A percentile compares a stretch with the other conserved stretches of the same genome.
These are phyloP conservation scores for Xylariaceae sp. DNA, from an alignment of 2,329 filamentous ascomycete species.

Conservation along the genomic window DNA sequence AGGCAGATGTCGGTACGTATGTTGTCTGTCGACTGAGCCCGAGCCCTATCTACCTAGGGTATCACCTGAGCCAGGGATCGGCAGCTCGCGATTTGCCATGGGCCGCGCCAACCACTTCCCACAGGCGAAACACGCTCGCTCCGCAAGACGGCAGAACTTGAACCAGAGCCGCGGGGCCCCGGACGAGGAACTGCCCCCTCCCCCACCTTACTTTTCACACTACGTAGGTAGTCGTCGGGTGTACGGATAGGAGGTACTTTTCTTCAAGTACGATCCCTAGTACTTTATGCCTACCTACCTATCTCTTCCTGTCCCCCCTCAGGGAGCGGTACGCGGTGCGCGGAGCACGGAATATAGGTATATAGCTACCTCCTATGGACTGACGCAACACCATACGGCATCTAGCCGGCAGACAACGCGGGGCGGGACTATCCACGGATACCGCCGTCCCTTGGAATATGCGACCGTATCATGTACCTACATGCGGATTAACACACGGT, in stretches of 20 bases:
- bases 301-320: not conserved
- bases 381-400: not conserved
- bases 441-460: not conserved
- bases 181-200: not conserved
- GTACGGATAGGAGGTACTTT: too few species aligned
- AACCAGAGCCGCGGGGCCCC: not conserved
- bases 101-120: not conserved
- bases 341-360: too few species aligned
- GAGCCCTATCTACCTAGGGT: not conserved
- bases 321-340: too few species aligned
- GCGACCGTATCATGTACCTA: not conserved
- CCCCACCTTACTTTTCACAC: not conserved
- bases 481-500: not conserved
- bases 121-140: not conserved
- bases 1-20: not conserved
- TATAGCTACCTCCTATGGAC: not conserved
- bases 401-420: not conserved
- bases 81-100: not conserved
- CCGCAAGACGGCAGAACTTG: not conserved
- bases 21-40: not conserved
- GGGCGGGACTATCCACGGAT: not conserved
- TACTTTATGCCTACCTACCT: not conserved
- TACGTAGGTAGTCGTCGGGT: too few species aligned
- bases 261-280: too few species aligned
- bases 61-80: not conserved